A percentile compares a stretch with the other conserved stretches of the same genome.
These are phyloP conservation scores for Piedraia hortae DNA, from an alignment of 2,329 filamentous ascomycete species.

Conservation along the genomic window DNA sequence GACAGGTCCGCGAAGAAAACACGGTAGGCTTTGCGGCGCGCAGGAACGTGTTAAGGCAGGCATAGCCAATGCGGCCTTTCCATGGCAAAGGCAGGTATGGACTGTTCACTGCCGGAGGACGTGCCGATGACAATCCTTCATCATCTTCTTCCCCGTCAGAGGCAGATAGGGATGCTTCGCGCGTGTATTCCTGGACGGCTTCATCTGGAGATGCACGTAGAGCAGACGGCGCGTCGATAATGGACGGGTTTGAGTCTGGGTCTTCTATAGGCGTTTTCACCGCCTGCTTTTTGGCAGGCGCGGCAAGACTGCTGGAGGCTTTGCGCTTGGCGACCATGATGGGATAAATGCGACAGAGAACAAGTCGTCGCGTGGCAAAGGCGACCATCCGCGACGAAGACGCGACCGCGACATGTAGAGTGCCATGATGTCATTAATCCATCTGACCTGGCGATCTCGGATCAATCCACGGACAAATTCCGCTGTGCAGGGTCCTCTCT, in stretches of 20 bases:
- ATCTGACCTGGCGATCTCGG: too few relatives aligned
- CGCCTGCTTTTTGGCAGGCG: slow-evolving; percentile 3
- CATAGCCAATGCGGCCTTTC: slow-evolving; percentile 74
- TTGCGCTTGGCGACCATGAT: too few relatives aligned
- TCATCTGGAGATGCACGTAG: slow-evolving; percentile 4
- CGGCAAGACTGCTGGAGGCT: slow-evolving; percentile 1
- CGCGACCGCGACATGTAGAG: too few relatives aligned
- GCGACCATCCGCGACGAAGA: too few relatives aligned
- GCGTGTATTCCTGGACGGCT: slow-evolving; percentile 6
- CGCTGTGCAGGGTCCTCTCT: too few relatives aligned
- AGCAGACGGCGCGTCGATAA: slow-evolving; percentile 2
- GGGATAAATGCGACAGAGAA: too few relatives aligned
- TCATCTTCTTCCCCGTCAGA: slow-evolving; percentile 26
- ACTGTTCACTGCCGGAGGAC: slow-evolving; percentile 58
- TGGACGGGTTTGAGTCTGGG: slow-evolving; percentile 3
- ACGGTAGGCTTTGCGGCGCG: slow-evolving; percentile 56
- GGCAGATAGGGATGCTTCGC: slow-evolving; percentile 13
- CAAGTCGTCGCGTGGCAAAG: too few relatives aligned
- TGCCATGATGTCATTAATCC: too few relatives aligned
- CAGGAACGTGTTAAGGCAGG: slow-evolving; percentile 79
- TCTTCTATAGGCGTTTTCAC: slow-evolving; percentile 1
- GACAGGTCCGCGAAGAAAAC: slow-evolving; percentile 75
- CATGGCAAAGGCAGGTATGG: slow-evolving; percentile 63
- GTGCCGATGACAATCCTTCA: slow-evolving; percentile 24
- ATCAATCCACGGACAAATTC: too few relatives aligned